Evolutionary conservation across 1,284 basidiomycete species (phyloP), one percentile per base, ranked within the genome.

Genomic region (Apiotrichum gracile): DNA sequence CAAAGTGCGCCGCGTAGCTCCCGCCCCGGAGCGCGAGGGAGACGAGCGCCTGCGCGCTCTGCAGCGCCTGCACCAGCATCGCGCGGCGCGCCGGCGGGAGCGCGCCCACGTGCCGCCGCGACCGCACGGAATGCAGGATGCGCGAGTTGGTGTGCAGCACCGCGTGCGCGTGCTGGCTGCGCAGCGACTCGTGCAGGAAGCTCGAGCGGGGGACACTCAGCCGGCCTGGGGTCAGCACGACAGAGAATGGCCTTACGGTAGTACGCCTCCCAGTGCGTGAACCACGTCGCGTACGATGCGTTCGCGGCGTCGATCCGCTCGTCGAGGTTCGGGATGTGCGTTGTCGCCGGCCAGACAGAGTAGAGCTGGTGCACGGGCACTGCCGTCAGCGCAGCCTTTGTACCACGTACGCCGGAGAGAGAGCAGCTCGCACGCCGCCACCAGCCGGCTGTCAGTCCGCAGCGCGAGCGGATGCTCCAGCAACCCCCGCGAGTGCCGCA

Each of bases 401-500:
- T 26, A 3, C 4, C 3, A 55, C 69, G 53, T 25, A 72, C 67
- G 55, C 51, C 73, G 57, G 5, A 62, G 54, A 7, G 65, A 61
- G 25, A 73, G 61, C 27, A 69, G 58, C 54, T 75, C 70, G 57
- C 70, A 87, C 1, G 88, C 90, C 4, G 89, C 88, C 17, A 94
- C 88, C 22, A 96, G 82, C 42, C 91, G 85, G 82, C 87, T 89
- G 66, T 96, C 91, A 60, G 91, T 89, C 62, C 87, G 85, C 57
- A 92, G 86, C 7, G 88, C 81, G 17, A 93, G 78, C 16, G 91
- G 91, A 68, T 94, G 91, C 54, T 84, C 82, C 27, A 94, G 77
- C 22, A 92, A 80, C 29, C 84, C 74, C 29, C 87, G 83, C 49
- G 86, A 86, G 51, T 88, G 82, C 64, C 78, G 81, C 55, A 93